phyloP scores from a whole-genome alignment of 1,284 basidiomycete species.

The Phenoliferia sp. region DNA sequence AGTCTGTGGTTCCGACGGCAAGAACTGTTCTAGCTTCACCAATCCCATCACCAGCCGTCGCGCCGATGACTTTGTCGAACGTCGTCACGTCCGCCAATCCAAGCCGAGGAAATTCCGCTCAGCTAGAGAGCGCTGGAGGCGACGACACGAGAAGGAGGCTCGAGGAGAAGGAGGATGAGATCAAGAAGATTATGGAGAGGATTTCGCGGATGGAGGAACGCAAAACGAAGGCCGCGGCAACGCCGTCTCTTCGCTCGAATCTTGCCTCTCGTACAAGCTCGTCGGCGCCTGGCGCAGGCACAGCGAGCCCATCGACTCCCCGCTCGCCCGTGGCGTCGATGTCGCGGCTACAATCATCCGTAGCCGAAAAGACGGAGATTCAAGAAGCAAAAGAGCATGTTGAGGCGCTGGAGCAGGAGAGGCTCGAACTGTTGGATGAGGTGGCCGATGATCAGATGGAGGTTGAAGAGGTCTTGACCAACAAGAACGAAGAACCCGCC shows the following conservation, averaged over 20 bases:
- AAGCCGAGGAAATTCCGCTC: neutral
- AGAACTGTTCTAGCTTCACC: neutral
- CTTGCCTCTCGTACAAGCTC: neutral
- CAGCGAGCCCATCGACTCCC: neutral
- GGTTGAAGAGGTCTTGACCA: neutral
- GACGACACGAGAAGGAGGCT: conserved; percentile 1
- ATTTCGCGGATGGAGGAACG: conserved; percentile 16
- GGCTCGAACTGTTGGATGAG: neutral
- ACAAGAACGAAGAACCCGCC: neutral
- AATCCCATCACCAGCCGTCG: neutral
- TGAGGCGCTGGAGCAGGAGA: neutral
- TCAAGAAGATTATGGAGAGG: conserved; percentile 19
- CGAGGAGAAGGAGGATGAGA: conserved; percentile 22
- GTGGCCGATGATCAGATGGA: neutral
- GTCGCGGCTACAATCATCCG: neutral
- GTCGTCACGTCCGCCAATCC: neutral
- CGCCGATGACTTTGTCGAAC: neutral
- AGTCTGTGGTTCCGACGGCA: neutral
- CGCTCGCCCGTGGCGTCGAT: neutral
- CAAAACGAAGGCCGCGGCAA: neutral
- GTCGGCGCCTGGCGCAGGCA: neutral
- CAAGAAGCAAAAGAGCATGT: neutral
- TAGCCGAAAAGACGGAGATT: neutral
- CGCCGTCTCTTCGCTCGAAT: neutral
- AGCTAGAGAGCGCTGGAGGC: neutral